phyloP scores from a whole-genome alignment of 345 rosid genomes.

The Brassica napus region DNA sequence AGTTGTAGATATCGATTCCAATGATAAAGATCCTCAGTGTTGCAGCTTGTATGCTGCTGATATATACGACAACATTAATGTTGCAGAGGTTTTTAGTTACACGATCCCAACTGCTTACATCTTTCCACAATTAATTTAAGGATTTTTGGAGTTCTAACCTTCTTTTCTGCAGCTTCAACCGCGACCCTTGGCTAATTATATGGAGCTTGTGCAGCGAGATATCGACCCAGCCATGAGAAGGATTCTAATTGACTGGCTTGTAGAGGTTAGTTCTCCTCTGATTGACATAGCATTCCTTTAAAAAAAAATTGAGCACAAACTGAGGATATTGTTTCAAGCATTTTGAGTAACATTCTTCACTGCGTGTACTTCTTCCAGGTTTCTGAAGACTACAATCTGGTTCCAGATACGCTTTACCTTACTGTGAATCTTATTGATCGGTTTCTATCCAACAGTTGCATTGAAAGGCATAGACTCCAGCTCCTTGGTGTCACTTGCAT shows the following conservation, averaged over 20 bases:
- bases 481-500: constrained; percentile 92
- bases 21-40: constrained; percentile 61
- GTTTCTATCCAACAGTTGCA: constrained; percentile 64
- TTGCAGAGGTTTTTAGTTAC: constrained; percentile 66
- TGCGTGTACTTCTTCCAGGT: constrained; percentile 55
- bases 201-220: constrained; percentile 75
- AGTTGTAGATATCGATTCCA: constrained; percentile 73
- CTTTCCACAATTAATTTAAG: constrained; percentile 6
- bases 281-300: not conserved
- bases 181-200: constrained; percentile 72
- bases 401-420: constrained; percentile 91
- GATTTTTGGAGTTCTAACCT: not conserved
- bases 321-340: not conserved
- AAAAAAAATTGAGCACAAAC: not conserved
- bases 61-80: constrained; percentile 57
- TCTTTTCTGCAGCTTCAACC: constrained; percentile 60
- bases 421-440: constrained; percentile 89
- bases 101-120: constrained; percentile 23
- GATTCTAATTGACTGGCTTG: constrained; percentile 89
- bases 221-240: constrained; percentile 75
- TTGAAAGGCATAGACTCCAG: constrained; percentile 87
- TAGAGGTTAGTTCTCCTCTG: constrained; percentile 61
- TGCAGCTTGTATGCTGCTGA: constrained; percentile 81
- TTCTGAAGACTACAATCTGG: constrained; percentile 84
- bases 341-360: constrained; percentile 16